Percentiles rank a stretch among this genome's conserved stretches.
Evolutionary conservation across 352 stramenopile genomes (phyloP).

Genomic region (Phytopythium mirpurense): DNA sequence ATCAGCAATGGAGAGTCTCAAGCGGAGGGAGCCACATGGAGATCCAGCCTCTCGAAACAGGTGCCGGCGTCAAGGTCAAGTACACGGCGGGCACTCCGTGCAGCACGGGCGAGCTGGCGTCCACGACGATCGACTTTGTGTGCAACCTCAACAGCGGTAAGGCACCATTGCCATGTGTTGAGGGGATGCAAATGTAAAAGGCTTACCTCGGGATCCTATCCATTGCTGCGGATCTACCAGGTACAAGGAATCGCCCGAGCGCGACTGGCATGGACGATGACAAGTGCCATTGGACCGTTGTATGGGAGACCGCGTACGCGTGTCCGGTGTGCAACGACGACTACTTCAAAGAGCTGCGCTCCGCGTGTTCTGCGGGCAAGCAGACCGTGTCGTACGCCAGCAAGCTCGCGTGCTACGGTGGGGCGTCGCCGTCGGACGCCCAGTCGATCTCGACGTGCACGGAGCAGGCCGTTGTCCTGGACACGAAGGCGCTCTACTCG

Average conservation of each 20-base stretch:
- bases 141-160: conserved; percentile 63
- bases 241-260: conserved; percentile 37
- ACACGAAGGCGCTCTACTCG: conserved; percentile 64
- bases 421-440: conserved; percentile 27
- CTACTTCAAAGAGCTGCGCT: conserved; percentile 62
- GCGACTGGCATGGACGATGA: conserved; percentile 32
- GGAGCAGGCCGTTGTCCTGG: conserved; percentile 59
- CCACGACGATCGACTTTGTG: conserved; percentile 59
- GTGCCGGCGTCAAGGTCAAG: conserved; percentile 48
- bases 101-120: conserved; percentile 34
- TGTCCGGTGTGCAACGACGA: conserved; percentile 58
- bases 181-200: neutral
- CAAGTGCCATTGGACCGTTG: conserved; percentile 48
- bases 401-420: conserved; percentile 59
- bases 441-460: conserved; percentile 54
- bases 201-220: too few species aligned
- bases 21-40: conserved; percentile 63
- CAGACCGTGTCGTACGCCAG: conserved; percentile 57
- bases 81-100: conserved; percentile 53
- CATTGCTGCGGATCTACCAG: conserved; percentile 14
- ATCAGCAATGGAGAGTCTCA: conserved; percentile 63
- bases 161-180: neutral
- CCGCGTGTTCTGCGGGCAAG: conserved; percentile 46
- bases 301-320: conserved; percentile 65
- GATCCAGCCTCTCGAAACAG: conserved; percentile 45